Base-by-base conservation (phyloP, 306 rosid genomes). In the Vachellia collinsii region DNA sequence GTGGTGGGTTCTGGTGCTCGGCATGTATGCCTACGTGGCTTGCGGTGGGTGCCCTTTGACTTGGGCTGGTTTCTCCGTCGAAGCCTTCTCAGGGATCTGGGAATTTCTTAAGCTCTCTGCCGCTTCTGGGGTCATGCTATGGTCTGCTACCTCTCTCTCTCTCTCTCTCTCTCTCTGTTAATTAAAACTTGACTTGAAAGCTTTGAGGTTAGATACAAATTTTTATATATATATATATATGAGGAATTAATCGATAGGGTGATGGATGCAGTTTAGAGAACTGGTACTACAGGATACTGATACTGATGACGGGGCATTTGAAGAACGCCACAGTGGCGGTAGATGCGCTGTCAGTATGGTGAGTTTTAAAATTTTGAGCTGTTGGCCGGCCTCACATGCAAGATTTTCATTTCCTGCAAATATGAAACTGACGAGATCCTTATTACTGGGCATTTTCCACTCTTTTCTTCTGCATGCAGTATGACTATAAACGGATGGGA, bases 401-500 rank as follows among this genome's bases (percentile, higher is more conserved):
- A 4, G 39, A 11, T 8, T 62, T 22, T n/a, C 8, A 3, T 0
- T 16, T 4, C 12, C 6, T 67, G 11, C 29, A n/a, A n/a, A n/a
- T 19, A 8, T 3, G 19, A 8, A 67, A n/a, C 1, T 56, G 5
- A 8, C 4, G 34, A 29, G 34, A 19, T 39, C 14, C 13, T 67
- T 0, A 67, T 5, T 19, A 4, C 3, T 19, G 44, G 44, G 10
- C 44, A 41, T 7, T 19, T 5, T 53, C 1, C 3, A 4, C 7
- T 8, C 46, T 62, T 69, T 77, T 11, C 41, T 63, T n/a, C 72
- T 80, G 82, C 89, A 3, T 3, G 36, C 65, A 94, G 97, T 70
- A 89, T 92, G 96, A 89, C 91, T 48, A 85, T 92, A 5, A 90
- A 89, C 43, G 96, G 94, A 1, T 92, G 96, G 97, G 98, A 92